A percentile compares a stretch with the other conserved stretches of the same genome.
Evolutionary conservation across 768 basidiomycete genomes (phyloP).

Genomic region (Xerocomus spinulosus): DNA sequence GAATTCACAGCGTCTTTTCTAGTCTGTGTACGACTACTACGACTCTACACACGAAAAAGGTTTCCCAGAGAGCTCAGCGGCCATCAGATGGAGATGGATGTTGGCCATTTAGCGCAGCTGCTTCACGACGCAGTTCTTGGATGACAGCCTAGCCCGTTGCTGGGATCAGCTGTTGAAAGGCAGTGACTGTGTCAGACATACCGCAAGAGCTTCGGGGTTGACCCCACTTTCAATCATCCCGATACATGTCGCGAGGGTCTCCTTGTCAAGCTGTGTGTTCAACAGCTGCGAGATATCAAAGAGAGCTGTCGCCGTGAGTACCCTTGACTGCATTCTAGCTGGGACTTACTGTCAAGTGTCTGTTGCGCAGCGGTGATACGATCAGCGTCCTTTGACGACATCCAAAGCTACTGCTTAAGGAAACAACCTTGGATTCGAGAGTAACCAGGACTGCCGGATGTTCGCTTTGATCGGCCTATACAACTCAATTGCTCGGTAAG

Average conservation of each 20-base stretch:
- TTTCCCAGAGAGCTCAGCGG: slow-evolving; percentile 19
- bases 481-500: too few species aligned
- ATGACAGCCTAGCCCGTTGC: slow-evolving; percentile 55
- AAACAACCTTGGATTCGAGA: too few species aligned
- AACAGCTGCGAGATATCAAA: slow-evolving; percentile 85
- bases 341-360: slow-evolving; percentile 61
- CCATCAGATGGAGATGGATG: slow-evolving; percentile 17
- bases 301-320: slow-evolving; percentile 49
- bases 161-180: slow-evolving; percentile 1
- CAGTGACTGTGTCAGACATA: slow-evolving; percentile 36
- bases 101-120: slow-evolving; percentile 37
- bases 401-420: slow-evolving; percentile 15
- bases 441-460: too few species aligned
- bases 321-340: background rate
- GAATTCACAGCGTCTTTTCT: slow-evolving; percentile 12
- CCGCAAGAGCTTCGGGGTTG: slow-evolving; percentile 89
- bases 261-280: slow-evolving; percentile 84
- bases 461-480: too few species aligned
- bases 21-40: too few species aligned
- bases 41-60: background rate
- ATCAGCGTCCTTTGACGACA: slow-evolving; percentile 52
- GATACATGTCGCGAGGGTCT: slow-evolving; percentile 88
- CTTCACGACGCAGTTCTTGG: slow-evolving; percentile 77
- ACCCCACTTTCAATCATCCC: slow-evolving; percentile 90
- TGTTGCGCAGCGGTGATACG: slow-evolving; percentile 61